A percentile compares a stretch with the other conserved stretches of the same genome.
phyloP scores from a whole-genome alignment of 805 yeast genomes.

The Tanozyma kutaoensis region DNA sequence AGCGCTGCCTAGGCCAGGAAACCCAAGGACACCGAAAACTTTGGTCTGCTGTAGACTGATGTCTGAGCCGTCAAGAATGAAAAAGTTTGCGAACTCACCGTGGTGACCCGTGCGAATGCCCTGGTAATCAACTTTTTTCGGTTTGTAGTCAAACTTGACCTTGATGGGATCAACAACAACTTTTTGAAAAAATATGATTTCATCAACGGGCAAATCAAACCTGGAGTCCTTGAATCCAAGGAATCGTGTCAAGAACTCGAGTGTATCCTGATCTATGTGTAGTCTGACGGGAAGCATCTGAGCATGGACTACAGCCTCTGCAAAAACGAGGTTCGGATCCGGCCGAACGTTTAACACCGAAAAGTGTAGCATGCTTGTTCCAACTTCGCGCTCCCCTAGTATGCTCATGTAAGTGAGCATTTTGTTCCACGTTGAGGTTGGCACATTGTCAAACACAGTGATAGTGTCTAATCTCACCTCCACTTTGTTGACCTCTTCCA shows the following conservation, averaged over 20 bases:
- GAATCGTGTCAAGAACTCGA: conserved; percentile 72
- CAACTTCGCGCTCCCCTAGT: conserved; percentile 58
- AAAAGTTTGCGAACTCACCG: conserved; percentile 78
- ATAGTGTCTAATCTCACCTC: conserved; percentile 39
- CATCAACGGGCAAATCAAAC: conserved; percentile 54
- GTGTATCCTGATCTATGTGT: conserved; percentile 87
- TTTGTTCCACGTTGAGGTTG: conserved; percentile 86
- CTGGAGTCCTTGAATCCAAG: conserved; percentile 66
- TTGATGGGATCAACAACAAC: conserved; percentile 46
- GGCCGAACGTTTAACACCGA: conserved; percentile 53
- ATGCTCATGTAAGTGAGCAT: conserved; percentile 58
- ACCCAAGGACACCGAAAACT: conserved; percentile 69
- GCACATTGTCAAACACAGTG: conserved; percentile 62
- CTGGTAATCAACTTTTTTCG: conserved; percentile 74
- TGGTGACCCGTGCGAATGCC: conserved; percentile 81
- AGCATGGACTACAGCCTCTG: conserved; percentile 47
- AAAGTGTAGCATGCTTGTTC: conserved; percentile 47
- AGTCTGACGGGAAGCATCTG: conserved; percentile 61
- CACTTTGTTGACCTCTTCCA: conserved; percentile 36
- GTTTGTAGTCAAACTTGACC: conserved; percentile 78
- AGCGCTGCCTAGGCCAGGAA: conserved; percentile 39
- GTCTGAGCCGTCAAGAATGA: conserved; percentile 76
- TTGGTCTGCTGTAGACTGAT: conserved; percentile 48
- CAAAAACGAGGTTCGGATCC: conserved; percentile 44
- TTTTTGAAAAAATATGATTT: conserved; percentile 54